Evolutionary conservation across 306 rosid genomes (phyloP).

Genomic region (Lotus japonicus): DNA sequence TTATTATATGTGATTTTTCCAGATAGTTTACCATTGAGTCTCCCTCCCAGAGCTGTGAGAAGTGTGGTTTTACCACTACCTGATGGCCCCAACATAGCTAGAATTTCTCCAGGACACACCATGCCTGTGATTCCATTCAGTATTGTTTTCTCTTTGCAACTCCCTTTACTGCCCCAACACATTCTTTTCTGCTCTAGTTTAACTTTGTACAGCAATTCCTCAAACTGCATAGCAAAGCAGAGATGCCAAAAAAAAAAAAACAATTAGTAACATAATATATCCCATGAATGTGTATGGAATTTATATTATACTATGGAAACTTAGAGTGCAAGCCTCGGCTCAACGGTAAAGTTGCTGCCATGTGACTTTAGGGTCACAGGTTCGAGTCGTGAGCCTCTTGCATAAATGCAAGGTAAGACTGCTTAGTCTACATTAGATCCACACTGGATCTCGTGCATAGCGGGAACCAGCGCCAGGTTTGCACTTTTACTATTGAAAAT

Average conservation of each 20-base stretch:
- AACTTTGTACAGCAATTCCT: conserved; percentile 84
- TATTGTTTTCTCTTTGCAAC: conserved; percentile 56
- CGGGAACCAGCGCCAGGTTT: too few species aligned
- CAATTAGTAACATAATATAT: conserved; percentile 1
- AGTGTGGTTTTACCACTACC: conserved; percentile 98
- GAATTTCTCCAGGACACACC: conserved; percentile 89
- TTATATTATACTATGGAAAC: not conserved
- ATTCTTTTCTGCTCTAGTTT: conserved; percentile 50
- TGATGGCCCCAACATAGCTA: conserved; percentile 95
- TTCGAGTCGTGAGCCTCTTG: too few species aligned
- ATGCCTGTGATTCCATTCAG: conserved; percentile 73
- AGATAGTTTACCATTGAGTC: conserved; percentile 59
- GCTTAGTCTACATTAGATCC: too few species aligned
- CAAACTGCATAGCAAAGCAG: conserved; percentile 53
- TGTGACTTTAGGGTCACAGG: too few species aligned
- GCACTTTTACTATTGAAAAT: not conserved
- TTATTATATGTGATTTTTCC: conserved; percentile 80
- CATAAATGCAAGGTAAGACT: too few species aligned
- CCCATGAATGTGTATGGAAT: not conserved
- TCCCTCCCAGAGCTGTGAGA: conserved; percentile 91
- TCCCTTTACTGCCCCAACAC: conserved; percentile 45
- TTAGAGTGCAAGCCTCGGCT: too few species aligned
- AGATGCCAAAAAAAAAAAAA: not conserved
- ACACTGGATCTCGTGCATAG: too few species aligned
- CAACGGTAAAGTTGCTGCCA: too few species aligned